Conservation (phyloP, 306 rosid genomes). For the Boehmeria nivea region DNA sequence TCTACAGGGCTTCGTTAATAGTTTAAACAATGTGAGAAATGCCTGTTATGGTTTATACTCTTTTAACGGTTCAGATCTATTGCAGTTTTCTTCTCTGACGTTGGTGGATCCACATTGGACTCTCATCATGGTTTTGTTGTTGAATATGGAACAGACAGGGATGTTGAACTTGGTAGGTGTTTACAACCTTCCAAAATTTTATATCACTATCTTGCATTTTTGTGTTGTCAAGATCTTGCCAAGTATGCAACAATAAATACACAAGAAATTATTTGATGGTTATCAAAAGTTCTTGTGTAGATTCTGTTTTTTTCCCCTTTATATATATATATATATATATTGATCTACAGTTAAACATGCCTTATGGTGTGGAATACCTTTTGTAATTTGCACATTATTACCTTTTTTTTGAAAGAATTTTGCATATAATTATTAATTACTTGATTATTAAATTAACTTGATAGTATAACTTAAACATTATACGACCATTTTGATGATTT, state of each 20-base stretch:
- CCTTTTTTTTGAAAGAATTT: no score
- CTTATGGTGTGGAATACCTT: no score
- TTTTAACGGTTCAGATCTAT: slow-evolving; percentile 10
- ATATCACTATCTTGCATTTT: background rate
- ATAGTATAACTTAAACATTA: no score
- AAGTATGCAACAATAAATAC: no score
- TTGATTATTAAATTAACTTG: no score
- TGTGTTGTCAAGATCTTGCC: background rate
- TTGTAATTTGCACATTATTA: no score
- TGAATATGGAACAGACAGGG: slow-evolving; percentile 84
- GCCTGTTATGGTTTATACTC: background rate
- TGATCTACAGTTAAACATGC: no score
- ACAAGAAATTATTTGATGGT: background rate
- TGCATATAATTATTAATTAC: no score
- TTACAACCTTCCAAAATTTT: background rate
- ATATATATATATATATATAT: no score
- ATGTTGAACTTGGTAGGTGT: slow-evolving; percentile 80
- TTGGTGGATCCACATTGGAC: slow-evolving; percentile 91
- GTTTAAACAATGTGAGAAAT: slow-evolving; percentile 1
- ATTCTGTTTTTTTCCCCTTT: no score
- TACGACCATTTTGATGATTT: no score
- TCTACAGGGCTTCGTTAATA: slow-evolving; percentile 10
- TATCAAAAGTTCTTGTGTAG: no score
- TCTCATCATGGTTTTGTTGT: slow-evolving; percentile 97
- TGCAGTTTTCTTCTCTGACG: slow-evolving; percentile 79